Percentiles rank a stretch among this genome's conserved stretches.
phyloP scores from a whole-genome alignment of 78 protist genomes.

The Isochrysis galbana region DNA sequence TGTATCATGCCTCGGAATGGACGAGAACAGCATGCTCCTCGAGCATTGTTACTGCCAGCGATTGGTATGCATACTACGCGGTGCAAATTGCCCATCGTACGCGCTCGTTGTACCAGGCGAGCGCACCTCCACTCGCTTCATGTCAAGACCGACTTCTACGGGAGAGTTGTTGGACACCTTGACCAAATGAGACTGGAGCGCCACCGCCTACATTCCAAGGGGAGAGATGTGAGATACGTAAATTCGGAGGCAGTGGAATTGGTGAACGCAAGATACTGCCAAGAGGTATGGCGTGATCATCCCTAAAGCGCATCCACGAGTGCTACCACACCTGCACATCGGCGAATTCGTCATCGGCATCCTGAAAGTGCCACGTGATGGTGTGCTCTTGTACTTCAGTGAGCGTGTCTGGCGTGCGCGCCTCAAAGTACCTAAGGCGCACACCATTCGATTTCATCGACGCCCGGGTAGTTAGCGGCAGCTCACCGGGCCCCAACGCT shows the following conservation, averaged over 20 bases:
- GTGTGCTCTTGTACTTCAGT: not conserved
- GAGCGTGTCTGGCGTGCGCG: not conserved
- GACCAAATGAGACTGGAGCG: not conserved
- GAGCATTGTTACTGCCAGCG: no score
- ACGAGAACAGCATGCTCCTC: no score
- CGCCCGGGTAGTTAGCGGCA: no score
- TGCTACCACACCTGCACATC: not conserved
- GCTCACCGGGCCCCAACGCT: no score
- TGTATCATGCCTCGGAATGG: no score
- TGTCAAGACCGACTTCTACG: not conserved
- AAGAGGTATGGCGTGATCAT: not conserved
- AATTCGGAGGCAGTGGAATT: no score
- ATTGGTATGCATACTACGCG: no score
- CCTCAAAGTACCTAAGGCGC: conserved; percentile 1
- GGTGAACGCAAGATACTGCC: not conserved
- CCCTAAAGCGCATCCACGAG: not conserved
- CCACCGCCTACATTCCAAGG: no score
- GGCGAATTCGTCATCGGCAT: not conserved
- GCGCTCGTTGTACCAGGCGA: no score
- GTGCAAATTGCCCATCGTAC: no score
- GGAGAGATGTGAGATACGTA: no score
- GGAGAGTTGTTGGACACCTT: not conserved
- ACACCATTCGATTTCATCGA: no score
- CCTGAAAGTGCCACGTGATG: not conserved
- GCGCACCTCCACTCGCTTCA: not conserved